Percentiles rank a stretch among this genome's conserved stretches.
These are phyloP conservation scores for Halophytophthora batemanensis DNA, from an alignment of 352 stramenopile species.

Conservation along the genomic window DNA sequence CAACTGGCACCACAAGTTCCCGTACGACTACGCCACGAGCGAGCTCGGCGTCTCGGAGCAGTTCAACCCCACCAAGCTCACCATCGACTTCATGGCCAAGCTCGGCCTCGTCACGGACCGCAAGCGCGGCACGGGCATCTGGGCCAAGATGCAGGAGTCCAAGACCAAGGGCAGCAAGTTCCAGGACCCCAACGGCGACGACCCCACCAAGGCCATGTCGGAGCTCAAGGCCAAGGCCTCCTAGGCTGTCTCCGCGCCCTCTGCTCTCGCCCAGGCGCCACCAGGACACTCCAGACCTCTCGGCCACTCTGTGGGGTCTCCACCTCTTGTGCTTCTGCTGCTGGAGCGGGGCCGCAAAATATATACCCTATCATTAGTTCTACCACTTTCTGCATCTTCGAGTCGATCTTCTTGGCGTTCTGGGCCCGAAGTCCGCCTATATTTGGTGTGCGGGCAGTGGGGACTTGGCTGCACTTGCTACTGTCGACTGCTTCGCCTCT, in stretches of 20 bases:
- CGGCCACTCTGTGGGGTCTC: no score
- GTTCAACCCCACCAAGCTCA: conserved; percentile 98
- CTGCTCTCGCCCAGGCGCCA: not conserved
- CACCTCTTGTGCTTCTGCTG: no score
- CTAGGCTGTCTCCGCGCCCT: conserved; percentile 15
- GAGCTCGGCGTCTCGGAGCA: conserved; percentile 95
- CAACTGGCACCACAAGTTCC: conserved; percentile 99
- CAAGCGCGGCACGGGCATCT: conserved; percentile 93
- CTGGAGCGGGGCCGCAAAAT: conserved; percentile 14
- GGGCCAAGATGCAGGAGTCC: conserved; percentile 88
- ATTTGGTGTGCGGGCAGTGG: not conserved
- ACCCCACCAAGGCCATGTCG: conserved; percentile 50
- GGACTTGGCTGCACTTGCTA: no score
- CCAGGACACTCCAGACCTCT: no score
- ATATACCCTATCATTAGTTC: conserved; percentile 21
- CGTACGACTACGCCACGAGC: conserved; percentile 98
- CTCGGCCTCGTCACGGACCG: conserved; percentile 93
- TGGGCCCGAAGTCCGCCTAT: no score
- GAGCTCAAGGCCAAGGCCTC: conserved; percentile 70
- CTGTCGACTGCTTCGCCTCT: not conserved
- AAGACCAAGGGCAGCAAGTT: conserved; percentile 39
- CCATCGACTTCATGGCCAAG: conserved; percentile 92
- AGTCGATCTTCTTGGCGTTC: not conserved
- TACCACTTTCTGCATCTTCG: not conserved
- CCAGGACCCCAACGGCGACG: conserved; percentile 55